Evolutionary conservation across 345 rosid genomes (phyloP).

Genomic region (Orychophragmus violaceus): DNA sequence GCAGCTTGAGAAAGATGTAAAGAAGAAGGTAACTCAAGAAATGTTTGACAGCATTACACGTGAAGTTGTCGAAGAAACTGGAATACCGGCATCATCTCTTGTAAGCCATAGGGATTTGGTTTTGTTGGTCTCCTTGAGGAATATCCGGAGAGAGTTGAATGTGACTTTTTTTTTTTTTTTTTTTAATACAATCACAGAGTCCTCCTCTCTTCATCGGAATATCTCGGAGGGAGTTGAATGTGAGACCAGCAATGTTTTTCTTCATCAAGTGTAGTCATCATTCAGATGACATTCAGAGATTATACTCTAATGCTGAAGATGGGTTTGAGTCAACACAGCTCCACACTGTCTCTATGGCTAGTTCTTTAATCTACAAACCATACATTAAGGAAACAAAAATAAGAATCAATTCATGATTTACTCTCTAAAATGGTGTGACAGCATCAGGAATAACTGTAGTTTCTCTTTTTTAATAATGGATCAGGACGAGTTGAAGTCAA

Average conservation of each 20-base stretch:
- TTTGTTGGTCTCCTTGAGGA: background rate
- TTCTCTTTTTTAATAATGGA: background rate
- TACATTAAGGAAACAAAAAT: background rate
- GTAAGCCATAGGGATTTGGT: slow-evolving; percentile 35
- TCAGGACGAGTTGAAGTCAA: slow-evolving; percentile 61
- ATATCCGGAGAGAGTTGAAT: no score
- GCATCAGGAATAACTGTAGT: background rate
- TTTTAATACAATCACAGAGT: slow-evolving; percentile 43
- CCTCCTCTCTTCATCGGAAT: slow-evolving; percentile 64
- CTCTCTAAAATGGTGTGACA: background rate
- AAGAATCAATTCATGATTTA: background rate
- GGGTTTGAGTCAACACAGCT: slow-evolving; percentile 86
- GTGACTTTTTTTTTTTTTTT: no score
- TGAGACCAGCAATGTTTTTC: slow-evolving; percentile 84
- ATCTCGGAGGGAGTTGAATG: slow-evolving; percentile 68
- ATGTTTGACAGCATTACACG: slow-evolving; percentile 74
- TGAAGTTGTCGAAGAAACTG: slow-evolving; percentile 90
- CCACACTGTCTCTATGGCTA: slow-evolving; percentile 62
- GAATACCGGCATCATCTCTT: slow-evolving; percentile 66
- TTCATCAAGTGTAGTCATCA: slow-evolving; percentile 57
- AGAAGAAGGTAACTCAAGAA: slow-evolving; percentile 54
- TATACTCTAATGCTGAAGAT: slow-evolving; percentile 71
- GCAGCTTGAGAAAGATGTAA: slow-evolving; percentile 30
- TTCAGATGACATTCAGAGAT: slow-evolving; percentile 61
- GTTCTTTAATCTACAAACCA: background rate